Conservation (phyloP, 2,329 filamentous ascomycete genomes). For the Xenoacremonium recifei region DNA sequence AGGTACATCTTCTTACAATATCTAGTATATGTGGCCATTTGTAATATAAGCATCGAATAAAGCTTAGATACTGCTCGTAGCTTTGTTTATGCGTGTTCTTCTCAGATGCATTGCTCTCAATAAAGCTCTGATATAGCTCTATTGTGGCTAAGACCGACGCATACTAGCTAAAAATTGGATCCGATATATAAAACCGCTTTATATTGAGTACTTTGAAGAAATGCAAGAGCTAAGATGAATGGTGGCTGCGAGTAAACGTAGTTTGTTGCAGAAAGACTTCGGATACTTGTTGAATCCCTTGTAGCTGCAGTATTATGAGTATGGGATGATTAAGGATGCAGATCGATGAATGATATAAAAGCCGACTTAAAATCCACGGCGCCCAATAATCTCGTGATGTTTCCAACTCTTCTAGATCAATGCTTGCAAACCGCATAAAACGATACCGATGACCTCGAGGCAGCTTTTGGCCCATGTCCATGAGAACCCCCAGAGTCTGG, state of each 20-base stretch:
- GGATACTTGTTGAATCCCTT: slow-evolving; percentile 2
- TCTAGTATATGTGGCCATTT: too few species aligned
- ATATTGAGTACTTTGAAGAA: slow-evolving; percentile 6
- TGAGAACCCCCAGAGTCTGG: neutral
- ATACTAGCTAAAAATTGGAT: slow-evolving; percentile 3
- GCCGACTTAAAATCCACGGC: slow-evolving; percentile 9
- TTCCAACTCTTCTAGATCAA: slow-evolving; percentile 1
- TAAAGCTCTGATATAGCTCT: slow-evolving; percentile 6
- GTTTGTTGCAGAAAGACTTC: slow-evolving; percentile 10
- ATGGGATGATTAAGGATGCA: slow-evolving; percentile 10
- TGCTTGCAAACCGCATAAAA: slow-evolving; percentile 1
- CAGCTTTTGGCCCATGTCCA: slow-evolving; percentile 6
- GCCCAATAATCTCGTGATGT: slow-evolving; percentile 4
- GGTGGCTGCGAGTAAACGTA: neutral
- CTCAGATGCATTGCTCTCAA: too few species aligned
- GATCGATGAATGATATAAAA: slow-evolving; percentile 9
- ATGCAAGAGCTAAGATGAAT: slow-evolving; percentile 5
- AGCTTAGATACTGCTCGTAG: too few species aligned
- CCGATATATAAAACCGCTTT: slow-evolving; percentile 1
- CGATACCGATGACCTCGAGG: slow-evolving; percentile 6
- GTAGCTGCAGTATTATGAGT: slow-evolving; percentile 7
- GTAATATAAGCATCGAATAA: too few species aligned
- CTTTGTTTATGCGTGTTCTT: too few species aligned
- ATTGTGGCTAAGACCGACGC: slow-evolving; percentile 6
- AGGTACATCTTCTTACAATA: too few species aligned